Conservation (phyloP, 2,329 filamentous ascomycete genomes). For the Claviceps pazoutovae region DNA sequence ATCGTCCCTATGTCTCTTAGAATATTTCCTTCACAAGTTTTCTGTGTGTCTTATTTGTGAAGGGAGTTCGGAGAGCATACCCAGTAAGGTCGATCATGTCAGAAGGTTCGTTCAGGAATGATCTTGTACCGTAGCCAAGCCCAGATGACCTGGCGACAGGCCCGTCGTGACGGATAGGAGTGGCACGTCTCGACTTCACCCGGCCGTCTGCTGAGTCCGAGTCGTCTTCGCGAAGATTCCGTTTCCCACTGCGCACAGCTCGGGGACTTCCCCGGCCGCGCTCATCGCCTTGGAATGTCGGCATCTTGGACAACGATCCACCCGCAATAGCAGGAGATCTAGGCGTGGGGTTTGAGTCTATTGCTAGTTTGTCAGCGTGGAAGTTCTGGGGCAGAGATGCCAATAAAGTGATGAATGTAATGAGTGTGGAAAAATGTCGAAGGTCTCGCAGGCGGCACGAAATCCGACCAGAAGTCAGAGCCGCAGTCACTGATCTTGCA, state of each 20-base stretch:
- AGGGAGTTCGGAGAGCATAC: constrained; percentile 12
- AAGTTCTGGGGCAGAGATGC: not conserved
- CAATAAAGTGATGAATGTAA: not conserved
- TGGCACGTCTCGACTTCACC: constrained; percentile 22
- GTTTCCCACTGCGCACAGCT: constrained; percentile 18
- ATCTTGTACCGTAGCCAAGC: not conserved
- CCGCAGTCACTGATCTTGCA: not conserved
- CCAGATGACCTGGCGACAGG: not conserved
- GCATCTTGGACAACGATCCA: not conserved
- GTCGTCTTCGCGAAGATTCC: constrained; percentile 11
- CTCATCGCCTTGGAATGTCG: not conserved
- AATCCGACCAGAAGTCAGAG: not conserved
- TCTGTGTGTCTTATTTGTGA: not conserved
- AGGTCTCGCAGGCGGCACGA: not conserved
- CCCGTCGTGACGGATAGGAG: constrained; percentile 8
- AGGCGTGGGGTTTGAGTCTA: not conserved
- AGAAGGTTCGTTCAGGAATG: constrained; percentile 4
- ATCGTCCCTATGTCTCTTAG: constrained; percentile 15
- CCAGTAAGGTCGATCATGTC: constrained; percentile 30
- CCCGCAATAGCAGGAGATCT: not conserved
- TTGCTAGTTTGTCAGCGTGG: not conserved
- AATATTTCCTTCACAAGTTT: not conserved
- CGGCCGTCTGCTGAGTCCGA: constrained; percentile 6
- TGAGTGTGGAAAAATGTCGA: not conserved
- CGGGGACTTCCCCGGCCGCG: constrained; percentile 5